Evolutionary conservation across 495 filamentous ascomycete species (phyloP), one percentile per base, ranked within the genome.

Genomic region (Xylaria bambusicola): DNA sequence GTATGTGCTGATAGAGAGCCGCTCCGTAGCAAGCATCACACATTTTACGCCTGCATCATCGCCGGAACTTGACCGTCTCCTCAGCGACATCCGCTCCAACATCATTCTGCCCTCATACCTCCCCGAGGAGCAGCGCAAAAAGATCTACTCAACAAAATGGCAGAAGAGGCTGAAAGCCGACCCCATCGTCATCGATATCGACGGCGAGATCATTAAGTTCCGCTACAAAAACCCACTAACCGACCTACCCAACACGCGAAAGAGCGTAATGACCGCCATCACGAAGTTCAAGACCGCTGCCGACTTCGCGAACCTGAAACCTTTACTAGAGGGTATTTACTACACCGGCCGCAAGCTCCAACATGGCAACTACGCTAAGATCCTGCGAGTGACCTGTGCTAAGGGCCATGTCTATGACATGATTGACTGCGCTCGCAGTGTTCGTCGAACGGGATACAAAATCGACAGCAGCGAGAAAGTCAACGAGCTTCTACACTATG

Each of bases 71-170:
- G 62, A 76, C 53, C 40, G 67, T 24, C 35, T 71, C 15, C 80
- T 88, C 57, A 58, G 69, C 54, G 75, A 64, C n/a, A 81, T 88
- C 71, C 85, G 86, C 58, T 64, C 80, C 57, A 77, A 86, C 46
- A 73, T 88, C 66, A 84, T 93, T 71, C 78, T 91, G 13, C 86
- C 88, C 1, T 63, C 73, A 7, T 83, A 84, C 63, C 82, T 93
- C 2, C 64, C 74, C n/a, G 49, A 58, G 12, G 74, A 73, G 2
- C 86, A 89, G 63, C 77, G 76, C 62, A 77, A 77, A 48, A 77
- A 80, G 46, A 74, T 89, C 54, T 83, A 78, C 76, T 74, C 75
- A 24, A 41, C 66, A 29, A 79, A 74, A 44, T 77, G 86, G 66
- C 72, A 80, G 61, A 70, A 77, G 46, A 63, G 70, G 50, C 79